Evolutionary conservation across 768 basidiomycete species (phyloP).

Genomic region (Glaciozyma antarctica): DNA sequence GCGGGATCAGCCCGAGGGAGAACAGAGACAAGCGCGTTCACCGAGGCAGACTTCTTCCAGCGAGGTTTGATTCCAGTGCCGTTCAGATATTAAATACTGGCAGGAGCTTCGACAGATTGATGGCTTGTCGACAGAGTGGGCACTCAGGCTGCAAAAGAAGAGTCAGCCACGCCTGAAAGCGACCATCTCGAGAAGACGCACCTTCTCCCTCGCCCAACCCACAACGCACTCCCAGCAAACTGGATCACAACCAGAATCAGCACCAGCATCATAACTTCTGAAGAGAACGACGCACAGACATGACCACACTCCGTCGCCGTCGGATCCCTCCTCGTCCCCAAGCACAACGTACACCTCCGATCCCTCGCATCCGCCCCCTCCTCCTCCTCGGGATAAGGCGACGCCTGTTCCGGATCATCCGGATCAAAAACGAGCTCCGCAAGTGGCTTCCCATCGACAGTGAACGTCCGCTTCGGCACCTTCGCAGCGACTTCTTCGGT

Average conservation of each 20-base stretch:
- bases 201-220: constrained; percentile 35
- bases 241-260: constrained; percentile 1
- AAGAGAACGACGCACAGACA: constrained; percentile 24
- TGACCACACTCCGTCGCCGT: constrained; percentile 36
- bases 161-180: too few species aligned
- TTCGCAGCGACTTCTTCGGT: not conserved
- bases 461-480: constrained; percentile 14
- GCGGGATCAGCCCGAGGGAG: too few species aligned
- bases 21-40: too few species aligned
- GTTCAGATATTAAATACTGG: constrained; percentile 28
- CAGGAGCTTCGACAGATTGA: constrained; percentile 24
- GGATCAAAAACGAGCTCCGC: constrained; percentile 31
- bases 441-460: constrained; percentile 33
- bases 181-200: not conserved
- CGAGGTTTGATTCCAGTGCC: too few species aligned
- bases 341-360: constrained; percentile 34
- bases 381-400: constrained; percentile 24
- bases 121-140: constrained; percentile 29
- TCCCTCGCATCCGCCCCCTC: constrained; percentile 15
- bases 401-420: constrained; percentile 31
- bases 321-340: constrained; percentile 32
- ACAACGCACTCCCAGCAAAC: constrained; percentile 36
- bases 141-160: constrained; percentile 24
- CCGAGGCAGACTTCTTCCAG: too few species aligned
- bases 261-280: too few species aligned